Conservation (phyloP, 148 eudicot genomes). For the Silene latifolia region DNA sequence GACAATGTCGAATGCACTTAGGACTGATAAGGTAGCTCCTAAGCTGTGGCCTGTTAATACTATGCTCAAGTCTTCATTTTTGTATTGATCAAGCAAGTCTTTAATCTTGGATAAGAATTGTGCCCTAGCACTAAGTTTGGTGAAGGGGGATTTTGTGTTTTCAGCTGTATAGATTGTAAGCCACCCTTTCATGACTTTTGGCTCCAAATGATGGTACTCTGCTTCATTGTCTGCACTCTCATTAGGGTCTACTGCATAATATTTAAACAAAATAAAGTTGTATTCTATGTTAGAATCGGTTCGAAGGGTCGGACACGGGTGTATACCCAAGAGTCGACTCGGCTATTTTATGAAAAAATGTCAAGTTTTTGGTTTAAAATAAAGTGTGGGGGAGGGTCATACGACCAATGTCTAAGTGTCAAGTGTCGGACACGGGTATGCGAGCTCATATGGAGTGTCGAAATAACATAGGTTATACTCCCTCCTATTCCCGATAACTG, state of each 20-base stretch:
- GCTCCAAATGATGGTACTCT: conserved; percentile 23
- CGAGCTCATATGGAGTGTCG: no score
- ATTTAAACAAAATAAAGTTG: background rate
- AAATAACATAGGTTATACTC: no score
- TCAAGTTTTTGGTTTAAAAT: no score
- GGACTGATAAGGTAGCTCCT: conserved; percentile 51
- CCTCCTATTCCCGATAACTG: no score
- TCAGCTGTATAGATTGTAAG: conserved; percentile 45
- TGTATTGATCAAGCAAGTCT: conserved; percentile 33
- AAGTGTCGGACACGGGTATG: no score
- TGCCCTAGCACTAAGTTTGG: conserved; percentile 47
- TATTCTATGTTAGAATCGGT: no score
- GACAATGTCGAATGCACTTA: conserved; percentile 59
- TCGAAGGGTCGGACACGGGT: no score
- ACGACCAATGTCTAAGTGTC: no score
- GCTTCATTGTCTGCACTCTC: conserved; percentile 14
- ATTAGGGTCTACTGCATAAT: background rate
- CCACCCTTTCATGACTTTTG: conserved; percentile 61
- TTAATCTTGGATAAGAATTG: conserved; percentile 42
- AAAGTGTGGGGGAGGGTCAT: no score
- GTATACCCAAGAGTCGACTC: no score
- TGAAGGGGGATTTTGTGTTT: conserved; percentile 46
- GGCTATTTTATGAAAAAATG: no score
- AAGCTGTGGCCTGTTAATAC: conserved; percentile 53
- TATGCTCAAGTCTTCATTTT: conserved; percentile 41